Percentiles rank a stretch among this genome's conserved stretches.
These are phyloP conservation scores for Anthostomella pinea DNA, from an alignment of 2,329 filamentous ascomycete species.

Conservation along the genomic window DNA sequence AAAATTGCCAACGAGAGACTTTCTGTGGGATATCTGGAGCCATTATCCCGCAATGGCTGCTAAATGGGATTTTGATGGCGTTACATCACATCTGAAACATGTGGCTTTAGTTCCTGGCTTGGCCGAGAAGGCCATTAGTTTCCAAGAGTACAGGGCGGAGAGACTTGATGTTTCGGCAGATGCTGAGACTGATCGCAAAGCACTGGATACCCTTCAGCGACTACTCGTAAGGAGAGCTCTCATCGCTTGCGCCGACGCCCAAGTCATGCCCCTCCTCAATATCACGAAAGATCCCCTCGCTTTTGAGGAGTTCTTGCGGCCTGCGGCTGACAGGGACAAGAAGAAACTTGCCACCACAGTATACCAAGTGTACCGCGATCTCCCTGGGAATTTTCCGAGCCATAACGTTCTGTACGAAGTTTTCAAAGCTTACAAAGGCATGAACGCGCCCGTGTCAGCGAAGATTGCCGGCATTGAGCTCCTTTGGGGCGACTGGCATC, in stretches of 20 bases:
- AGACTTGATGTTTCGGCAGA: constrained; percentile 9
- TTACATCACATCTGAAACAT: constrained; percentile 23
- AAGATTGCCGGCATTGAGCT: constrained; percentile 42
- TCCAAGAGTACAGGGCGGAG: constrained; percentile 10
- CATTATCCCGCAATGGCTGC: constrained; percentile 25
- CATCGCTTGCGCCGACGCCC: constrained; percentile 20
- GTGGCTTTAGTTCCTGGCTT: constrained; percentile 24
- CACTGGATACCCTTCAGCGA: constrained; percentile 23
- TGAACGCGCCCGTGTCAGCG: constrained; percentile 36
- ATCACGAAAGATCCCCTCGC: constrained; percentile 36
- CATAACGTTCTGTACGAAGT: constrained; percentile 41
- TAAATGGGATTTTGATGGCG: constrained; percentile 26
- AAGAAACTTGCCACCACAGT: constrained; percentile 36
- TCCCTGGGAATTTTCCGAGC: constrained; percentile 38
- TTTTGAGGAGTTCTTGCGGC: constrained; percentile 44
- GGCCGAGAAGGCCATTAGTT: constrained; percentile 23
- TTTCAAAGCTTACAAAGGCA: constrained; percentile 33
- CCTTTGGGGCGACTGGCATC: constrained; percentile 49
- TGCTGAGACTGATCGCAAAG: constrained; percentile 9
- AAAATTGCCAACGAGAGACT: constrained; percentile 13
- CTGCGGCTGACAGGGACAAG: constrained; percentile 27
- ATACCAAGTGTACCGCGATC: constrained; percentile 45
- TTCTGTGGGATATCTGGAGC: constrained; percentile 23
- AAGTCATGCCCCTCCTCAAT: constrained; percentile 38
- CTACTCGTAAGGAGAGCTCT: constrained; percentile 30